Evolutionary conservation across 495 filamentous ascomycete species (phyloP).

Genomic region (Clohesyomyces aquaticus): DNA sequence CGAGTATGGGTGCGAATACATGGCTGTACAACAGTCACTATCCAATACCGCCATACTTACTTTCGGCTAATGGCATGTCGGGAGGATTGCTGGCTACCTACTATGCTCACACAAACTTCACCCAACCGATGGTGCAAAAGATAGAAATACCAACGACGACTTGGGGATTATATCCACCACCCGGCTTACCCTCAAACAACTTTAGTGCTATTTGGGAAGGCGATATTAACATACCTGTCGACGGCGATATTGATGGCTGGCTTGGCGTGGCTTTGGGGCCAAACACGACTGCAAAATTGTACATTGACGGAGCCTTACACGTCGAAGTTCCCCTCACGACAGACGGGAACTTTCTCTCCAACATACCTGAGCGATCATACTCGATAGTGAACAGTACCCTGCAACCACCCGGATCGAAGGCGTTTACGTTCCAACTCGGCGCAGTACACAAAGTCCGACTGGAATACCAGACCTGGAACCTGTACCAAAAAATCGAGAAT

Average conservation of each 20-base stretch:
- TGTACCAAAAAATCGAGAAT: constrained; percentile 50
- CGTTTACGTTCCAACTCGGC: constrained; percentile 48
- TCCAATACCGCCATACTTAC: constrained; percentile 49
- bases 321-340: constrained; percentile 33
- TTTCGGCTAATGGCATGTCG: constrained; percentile 45
- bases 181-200: constrained; percentile 50
- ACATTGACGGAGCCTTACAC: constrained; percentile 44
- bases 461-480: constrained; percentile 53
- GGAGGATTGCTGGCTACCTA: constrained; percentile 51
- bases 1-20: constrained; percentile 51
- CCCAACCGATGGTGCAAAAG: constrained; percentile 39
- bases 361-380: constrained; percentile 46
- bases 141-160: constrained; percentile 49
- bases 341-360: constrained; percentile 21
- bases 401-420: constrained; percentile 45
- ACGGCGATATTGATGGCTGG: constrained; percentile 41
- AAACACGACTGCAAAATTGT: constrained; percentile 48
- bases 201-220: constrained; percentile 53
- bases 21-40: constrained; percentile 53
- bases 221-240: constrained; percentile 46
- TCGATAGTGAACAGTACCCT: constrained; percentile 43
- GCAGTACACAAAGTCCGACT: constrained; percentile 48
- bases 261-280: constrained; percentile 48
- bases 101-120: constrained; percentile 49
- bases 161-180: constrained; percentile 52